Evolutionary conservation across 2,329 filamentous ascomycete genomes (phyloP), one percentile per base, ranked within the genome.

Genomic region (Hypoxylon sp.): DNA sequence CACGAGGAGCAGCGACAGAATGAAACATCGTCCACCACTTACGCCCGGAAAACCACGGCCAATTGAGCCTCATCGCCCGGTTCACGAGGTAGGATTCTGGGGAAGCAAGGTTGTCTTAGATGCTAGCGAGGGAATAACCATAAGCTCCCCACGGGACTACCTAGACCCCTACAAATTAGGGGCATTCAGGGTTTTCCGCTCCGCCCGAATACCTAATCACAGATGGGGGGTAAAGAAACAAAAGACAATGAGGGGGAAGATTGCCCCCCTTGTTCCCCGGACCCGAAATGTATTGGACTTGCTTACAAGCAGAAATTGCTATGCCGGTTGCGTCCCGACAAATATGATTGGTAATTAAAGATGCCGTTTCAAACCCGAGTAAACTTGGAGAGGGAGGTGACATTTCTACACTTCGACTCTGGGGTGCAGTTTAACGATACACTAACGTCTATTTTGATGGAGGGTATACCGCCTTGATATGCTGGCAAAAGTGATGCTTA

Each of bases 81-180:
- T 33, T 67, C 50, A 35, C 53, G 13, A 69, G 57, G 69, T 67
- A 61, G 66, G 57, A 70, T 70, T 63, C 65, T 64, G 61, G 68
- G 65, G 68, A 63, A 65, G 31, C 31, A n/a, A 51, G 33, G 46
- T 9, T 50, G 10, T 19, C 47, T n/a, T 60, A 26, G 24, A 50
- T 22, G 33, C 24, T 50, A 35, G 35, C 58, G 51, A 65, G 68
- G 61, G 61, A 58, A 61, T 61, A 42, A 37, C n/a, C 46, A 24
- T 35, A 37, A n/a, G n/a, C 35, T 47, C 64, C 48, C 57, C 35
- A 26, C 37, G 46, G 46, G 53, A n/a, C n/a, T n/a, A n/a, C n/a
- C 3, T 63, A 35, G 55, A 44, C 31, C 24, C 53, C 24, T 39
- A 39, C 17, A 3, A 24, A 24, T 51, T 66, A 33, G 50, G 37